Evolutionary conservation across 805 yeast species (phyloP).

Genomic region (Wickerhamomyces chambardii): DNA sequence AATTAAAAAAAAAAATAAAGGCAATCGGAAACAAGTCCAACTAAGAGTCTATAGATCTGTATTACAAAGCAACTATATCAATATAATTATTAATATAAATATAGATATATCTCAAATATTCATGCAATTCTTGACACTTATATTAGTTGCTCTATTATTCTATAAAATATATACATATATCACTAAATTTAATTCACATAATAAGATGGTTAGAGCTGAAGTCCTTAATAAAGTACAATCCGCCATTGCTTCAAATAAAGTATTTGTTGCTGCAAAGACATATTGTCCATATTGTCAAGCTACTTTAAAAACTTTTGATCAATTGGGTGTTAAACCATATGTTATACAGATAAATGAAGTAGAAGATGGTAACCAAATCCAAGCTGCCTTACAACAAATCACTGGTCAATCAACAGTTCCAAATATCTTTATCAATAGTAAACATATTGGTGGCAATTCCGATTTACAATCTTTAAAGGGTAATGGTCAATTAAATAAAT

Average conservation of each 20-base stretch:
- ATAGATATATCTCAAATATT: no score
- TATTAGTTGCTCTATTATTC: background rate
- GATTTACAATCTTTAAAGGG: conserved; percentile 70
- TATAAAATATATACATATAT: background rate
- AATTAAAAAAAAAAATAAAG: no score
- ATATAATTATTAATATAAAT: no score
- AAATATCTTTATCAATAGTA: conserved; percentile 79
- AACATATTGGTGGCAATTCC: conserved; percentile 94
- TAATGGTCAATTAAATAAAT: conserved; percentile 44
- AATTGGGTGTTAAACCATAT: conserved; percentile 34
- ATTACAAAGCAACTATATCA: no score
- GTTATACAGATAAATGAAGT: conserved; percentile 36
- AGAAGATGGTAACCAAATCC: conserved; percentile 75
- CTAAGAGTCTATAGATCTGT: no score
- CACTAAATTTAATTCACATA: conserved; percentile 2
- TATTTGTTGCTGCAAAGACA: conserved; percentile 77
- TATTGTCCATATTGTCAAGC: conserved; percentile 62
- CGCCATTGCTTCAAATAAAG: conserved; percentile 53
- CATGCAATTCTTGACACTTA: background rate
- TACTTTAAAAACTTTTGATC: conserved; percentile 28
- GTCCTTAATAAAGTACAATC: conserved; percentile 48
- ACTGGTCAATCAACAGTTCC: conserved; percentile 95
- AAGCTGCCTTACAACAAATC: conserved; percentile 63
- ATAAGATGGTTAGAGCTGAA: conserved; percentile 49
- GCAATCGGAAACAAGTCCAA: no score